Evolutionary conservation across 1,139 yeast species (phyloP).

Genomic region (Suhomyces coccinellae): DNA sequence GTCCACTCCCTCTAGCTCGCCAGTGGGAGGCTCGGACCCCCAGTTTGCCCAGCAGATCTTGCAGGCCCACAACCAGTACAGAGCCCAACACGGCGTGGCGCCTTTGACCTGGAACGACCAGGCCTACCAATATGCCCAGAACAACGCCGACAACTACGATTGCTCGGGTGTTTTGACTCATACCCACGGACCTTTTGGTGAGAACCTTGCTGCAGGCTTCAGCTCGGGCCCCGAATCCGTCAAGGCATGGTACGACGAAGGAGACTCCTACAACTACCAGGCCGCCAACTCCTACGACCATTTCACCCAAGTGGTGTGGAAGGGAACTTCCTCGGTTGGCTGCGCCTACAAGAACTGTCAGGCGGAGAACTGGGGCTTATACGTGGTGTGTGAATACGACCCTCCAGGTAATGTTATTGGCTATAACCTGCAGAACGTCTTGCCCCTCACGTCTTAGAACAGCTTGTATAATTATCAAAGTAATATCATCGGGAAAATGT

Average conservation of each 20-base stretch:
- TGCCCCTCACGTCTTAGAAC: constrained; percentile 21
- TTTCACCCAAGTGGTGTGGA: constrained; percentile 47
- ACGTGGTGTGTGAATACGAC: constrained; percentile 54
- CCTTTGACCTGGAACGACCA: constrained; percentile 63
- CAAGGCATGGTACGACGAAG: constrained; percentile 84
- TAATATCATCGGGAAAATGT: background rate
- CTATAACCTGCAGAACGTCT: constrained; percentile 51
- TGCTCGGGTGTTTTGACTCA: constrained; percentile 71
- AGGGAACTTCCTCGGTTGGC: constrained; percentile 33
- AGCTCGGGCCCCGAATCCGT: constrained; percentile 54
- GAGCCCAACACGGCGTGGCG: constrained; percentile 65
- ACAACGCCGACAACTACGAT: constrained; percentile 65
- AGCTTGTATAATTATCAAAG: background rate
- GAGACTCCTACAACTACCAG: constrained; percentile 54
- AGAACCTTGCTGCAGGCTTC: constrained; percentile 82
- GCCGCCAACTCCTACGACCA: constrained; percentile 34
- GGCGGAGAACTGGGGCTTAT: constrained; percentile 46
- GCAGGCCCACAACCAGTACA: constrained; percentile 63
- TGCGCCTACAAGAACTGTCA: constrained; percentile 45
- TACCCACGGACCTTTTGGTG: constrained; percentile 82
- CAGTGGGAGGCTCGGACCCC: constrained; percentile 17
- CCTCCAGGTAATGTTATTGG: constrained; percentile 56
- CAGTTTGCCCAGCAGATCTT: constrained; percentile 44
- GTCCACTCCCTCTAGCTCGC: background rate
- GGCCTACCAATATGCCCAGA: constrained; percentile 67